These are phyloP conservation scores for Nitzschia inconspicua DNA, from an alignment of 108 stramenopile species.

Conservation along the genomic window DNA sequence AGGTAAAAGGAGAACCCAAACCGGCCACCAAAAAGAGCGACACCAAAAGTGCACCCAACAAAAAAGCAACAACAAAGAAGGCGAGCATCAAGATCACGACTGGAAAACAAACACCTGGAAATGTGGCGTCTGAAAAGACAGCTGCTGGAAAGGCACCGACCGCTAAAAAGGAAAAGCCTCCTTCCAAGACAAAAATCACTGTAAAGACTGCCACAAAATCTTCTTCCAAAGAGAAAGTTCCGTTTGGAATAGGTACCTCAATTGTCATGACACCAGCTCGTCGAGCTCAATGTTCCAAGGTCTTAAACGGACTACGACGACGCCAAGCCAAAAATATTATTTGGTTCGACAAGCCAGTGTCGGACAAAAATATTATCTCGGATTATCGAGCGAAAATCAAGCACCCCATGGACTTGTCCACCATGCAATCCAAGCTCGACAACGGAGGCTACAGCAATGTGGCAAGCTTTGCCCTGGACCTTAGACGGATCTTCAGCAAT, in stretches of 20 bases:
- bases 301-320: constrained; percentile 59
- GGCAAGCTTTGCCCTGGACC: constrained; percentile 65
- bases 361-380: constrained; percentile 64
- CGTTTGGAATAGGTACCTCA: no score
- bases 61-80: constrained; percentile 11
- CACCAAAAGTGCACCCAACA: constrained; percentile 12
- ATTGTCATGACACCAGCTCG: constrained; percentile 45
- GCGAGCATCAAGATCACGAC: constrained; percentile 9
- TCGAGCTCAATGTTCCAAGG: constrained; percentile 63
- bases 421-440: constrained; percentile 60
- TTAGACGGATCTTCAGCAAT: constrained; percentile 74
- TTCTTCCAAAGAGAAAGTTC: not conserved
- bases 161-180: constrained; percentile 10
- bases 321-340: constrained; percentile 44
- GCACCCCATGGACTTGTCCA: constrained; percentile 73
- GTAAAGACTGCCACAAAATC: constrained; percentile 16
- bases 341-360: constrained; percentile 72
- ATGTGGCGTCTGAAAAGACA: no score
- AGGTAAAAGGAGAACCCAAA: not conserved
- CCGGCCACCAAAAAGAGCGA: not conserved
- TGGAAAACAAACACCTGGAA: not conserved
- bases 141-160: no score
- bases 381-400: constrained; percentile 77
- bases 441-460: constrained; percentile 54
- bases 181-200: constrained; percentile 19